phyloP scores from a whole-genome alignment of 441 rosid species.

The Adansonia grandidieri region DNA sequence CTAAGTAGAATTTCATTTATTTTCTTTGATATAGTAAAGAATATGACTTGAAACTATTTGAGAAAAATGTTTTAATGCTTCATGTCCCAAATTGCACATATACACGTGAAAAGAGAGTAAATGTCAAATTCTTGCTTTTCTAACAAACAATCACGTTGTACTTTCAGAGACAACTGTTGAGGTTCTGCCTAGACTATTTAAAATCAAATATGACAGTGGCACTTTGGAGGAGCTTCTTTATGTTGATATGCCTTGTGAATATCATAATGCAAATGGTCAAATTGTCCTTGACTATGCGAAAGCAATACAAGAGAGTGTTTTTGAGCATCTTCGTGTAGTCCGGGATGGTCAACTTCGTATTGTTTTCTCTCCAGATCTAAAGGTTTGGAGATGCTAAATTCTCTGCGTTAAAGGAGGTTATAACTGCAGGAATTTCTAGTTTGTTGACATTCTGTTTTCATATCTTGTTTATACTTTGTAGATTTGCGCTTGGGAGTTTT shows the following conservation, averaged over 20 bases:
- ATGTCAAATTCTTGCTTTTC: constrained; percentile 17
- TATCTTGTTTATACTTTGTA: constrained; percentile 29
- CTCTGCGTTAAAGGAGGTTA: not conserved
- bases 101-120: not conserved
- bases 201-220: constrained; percentile 55
- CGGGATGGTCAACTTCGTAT: constrained; percentile 54
- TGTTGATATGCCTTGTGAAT: constrained; percentile 49
- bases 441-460: constrained; percentile 18
- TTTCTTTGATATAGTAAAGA: not conserved
- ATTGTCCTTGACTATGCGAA: constrained; percentile 50
- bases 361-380: constrained; percentile 48
- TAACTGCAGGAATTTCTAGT: constrained; percentile 13
- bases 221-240: constrained; percentile 51
- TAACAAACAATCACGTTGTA: not conserved
- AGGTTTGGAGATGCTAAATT: constrained; percentile 34
- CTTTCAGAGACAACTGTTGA: constrained; percentile 48
- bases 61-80: not conserved
- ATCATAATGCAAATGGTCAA: constrained; percentile 42
- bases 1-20: constrained; percentile 12
- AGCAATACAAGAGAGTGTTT: constrained; percentile 53
- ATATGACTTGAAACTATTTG: not conserved
- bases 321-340: constrained; percentile 56
- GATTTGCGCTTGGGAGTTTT: constrained; percentile 68
- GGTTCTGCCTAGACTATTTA: constrained; percentile 52
- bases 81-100: constrained; percentile 7